phyloP scores from a whole-genome alignment of 441 rosid species.

The Brassica hybrid region DNA sequence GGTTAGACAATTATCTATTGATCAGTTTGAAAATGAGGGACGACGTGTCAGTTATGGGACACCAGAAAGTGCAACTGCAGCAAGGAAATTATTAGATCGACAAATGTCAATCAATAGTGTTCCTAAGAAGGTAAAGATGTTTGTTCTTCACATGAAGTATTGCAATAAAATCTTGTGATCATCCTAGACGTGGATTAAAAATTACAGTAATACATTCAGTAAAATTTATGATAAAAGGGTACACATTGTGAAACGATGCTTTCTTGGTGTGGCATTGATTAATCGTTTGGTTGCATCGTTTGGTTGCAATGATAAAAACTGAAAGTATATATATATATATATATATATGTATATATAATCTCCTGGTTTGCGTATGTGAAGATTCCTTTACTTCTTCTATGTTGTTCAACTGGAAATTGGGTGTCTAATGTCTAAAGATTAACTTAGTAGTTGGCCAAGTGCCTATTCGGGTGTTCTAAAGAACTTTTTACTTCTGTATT shows the following conservation, averaged over 20 bases:
- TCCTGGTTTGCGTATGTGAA: not conserved
- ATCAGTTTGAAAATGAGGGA: constrained; percentile 98
- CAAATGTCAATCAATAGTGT: constrained; percentile 97
- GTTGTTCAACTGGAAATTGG: constrained; percentile 1
- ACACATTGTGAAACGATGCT: not conserved
- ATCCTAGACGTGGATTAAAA: constrained; percentile 16
- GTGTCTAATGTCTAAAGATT: constrained; percentile 19
- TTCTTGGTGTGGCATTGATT: constrained; percentile 17
- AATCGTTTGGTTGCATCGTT: too few relatives aligned
- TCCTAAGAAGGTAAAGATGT: constrained; percentile 77
- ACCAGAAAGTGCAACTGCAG: constrained; percentile 95
- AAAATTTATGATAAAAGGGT: constrained; percentile 13
- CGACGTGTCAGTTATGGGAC: constrained; percentile 97
- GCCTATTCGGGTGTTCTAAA: not conserved
- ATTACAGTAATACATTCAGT: constrained; percentile 1
- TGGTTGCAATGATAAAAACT: not conserved
- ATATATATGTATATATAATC: not conserved
- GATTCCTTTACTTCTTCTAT: not conserved
- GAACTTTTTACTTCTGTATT: constrained; percentile 30
- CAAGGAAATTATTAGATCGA: constrained; percentile 94
- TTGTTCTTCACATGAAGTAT: constrained; percentile 9
- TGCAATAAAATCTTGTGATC: constrained; percentile 29
- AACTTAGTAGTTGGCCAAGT: constrained; percentile 21
- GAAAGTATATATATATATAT: not conserved
- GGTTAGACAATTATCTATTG: constrained; percentile 95